Base-by-base conservation (phyloP, 768 basidiomycete species). In the Melanogaster broomeanus region DNA sequence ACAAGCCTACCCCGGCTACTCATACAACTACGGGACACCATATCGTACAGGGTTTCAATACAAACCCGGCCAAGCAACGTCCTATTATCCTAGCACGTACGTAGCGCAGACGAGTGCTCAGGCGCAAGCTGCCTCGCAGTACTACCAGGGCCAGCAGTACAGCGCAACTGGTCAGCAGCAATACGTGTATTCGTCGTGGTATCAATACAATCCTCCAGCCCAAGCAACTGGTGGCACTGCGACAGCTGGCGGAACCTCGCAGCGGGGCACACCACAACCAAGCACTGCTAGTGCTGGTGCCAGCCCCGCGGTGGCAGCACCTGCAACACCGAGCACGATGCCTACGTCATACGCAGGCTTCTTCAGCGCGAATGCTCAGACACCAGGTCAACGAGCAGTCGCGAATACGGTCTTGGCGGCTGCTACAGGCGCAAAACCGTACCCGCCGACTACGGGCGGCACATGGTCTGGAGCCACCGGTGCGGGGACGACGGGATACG, bases 381-480 rank as follows among this genome's bases (percentile, higher is more conserved):
- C 65, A 24, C 57, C 65, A 22, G 69, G 66, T 24, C 74, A 79
- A 48, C 77, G 81, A 5, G 81, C 78, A 3, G 81, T 83, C 6
- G 81, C 80, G 10, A 83, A 82, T 42, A 83, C 82, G 1, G 79
- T 80, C 22, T 57, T 77, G 21, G 57, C 62, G 37, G 49, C 62
- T 21, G 59, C 55, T 38, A 48, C 65, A 0, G 56, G 51, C 8
- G 63, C 49, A 38, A 73, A 74, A 38, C 43, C 70, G n/a, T 70
- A 67, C 49, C 61, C 67, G 18, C 63, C 69, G 12, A n/a, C 53
- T 2, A 50, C 61, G 2, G 59, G 57, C 19, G 64, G 54, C 21
- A 37, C 59, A 2, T 67, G 65, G 61, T 37, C 74, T 3, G 55
- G 60, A 18, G 57, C 74, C 8, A 51, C 61, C 12, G 65, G 58